Percentiles rank a stretch among this genome's conserved stretches.
Evolutionary conservation across 805 yeast species (phyloP).

Genomic region (Ogataea paradorogensis): DNA sequence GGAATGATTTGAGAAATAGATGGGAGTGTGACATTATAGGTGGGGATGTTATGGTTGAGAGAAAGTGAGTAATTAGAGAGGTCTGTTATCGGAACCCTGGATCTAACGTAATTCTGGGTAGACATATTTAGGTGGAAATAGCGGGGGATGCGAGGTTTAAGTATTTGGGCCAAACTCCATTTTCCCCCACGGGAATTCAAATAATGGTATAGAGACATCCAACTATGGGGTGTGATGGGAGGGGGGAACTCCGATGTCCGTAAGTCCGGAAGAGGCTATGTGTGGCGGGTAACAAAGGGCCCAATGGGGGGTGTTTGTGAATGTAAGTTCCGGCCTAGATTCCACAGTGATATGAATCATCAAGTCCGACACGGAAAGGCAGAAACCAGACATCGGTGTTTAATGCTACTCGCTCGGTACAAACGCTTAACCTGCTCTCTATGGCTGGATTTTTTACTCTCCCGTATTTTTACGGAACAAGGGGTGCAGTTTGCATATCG

Average conservation of each 20-base stretch:
- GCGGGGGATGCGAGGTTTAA: constrained; percentile 4
- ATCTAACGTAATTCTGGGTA: constrained; percentile 26
- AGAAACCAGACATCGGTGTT: background rate
- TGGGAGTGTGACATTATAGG: constrained; percentile 20
- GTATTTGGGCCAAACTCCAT: constrained; percentile 3
- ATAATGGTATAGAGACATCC: constrained; percentile 8
- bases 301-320: background rate
- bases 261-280: constrained; percentile 7
- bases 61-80: constrained; percentile 31
- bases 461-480: constrained; percentile 8
- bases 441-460: background rate
- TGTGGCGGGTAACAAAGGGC: background rate
- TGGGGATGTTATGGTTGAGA: constrained; percentile 30
- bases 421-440: background rate
- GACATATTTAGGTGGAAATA: constrained; percentile 18
- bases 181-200: constrained; percentile 9
- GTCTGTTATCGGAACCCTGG: constrained; percentile 29
- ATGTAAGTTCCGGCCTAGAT: no score
- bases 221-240: constrained; percentile 9
- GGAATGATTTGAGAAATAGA: constrained; percentile 1
- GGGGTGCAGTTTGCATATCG: constrained; percentile 10
- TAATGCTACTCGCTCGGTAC: background rate
- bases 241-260: constrained; percentile 14
- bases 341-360: no score
- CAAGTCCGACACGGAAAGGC: no score